Base-by-base conservation (phyloP, 2,329 filamentous ascomycete genomes). In the Neonectria ditissima region DNA sequence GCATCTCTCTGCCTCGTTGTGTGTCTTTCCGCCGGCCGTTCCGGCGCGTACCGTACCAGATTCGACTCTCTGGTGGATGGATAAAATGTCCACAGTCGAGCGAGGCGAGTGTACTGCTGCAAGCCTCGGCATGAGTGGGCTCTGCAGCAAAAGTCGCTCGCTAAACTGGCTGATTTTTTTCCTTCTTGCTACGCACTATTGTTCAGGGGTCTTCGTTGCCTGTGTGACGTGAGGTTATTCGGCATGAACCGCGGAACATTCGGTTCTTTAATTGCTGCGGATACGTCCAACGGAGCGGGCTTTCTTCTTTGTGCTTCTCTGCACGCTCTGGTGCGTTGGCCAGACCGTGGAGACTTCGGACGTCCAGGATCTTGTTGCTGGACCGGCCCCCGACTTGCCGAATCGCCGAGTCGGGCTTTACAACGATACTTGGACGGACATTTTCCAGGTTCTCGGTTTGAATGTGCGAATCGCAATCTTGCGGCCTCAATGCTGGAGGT, bases 21-120 rank as follows among this genome's bases (percentile, higher is more conserved):
- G 48, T 20, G 26, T 50, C 41, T 41, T 37, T 30, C 39, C 32
- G 48, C 66, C 66, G 68, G 55, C 53, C 55, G 51, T 62, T 70
- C 63, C 62, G 66, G 58, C 26, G 14, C 32, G 50, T 43, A 48
- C 24, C 32, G 50, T 43, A 48, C 24, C 39, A 39, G 32, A 37
- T 52, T 41, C n/a, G n/a, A 18, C 11, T 22, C 32, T 63, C 48
- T 18, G 34, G 30, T 28, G 55, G 53, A 32, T 32, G 30, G 54
- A 62, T 62, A 48, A 48, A 39, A 57, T 45, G 18, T 43, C 30
- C 16, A 11, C 24, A 26, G 24, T 6, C 24, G 24, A 13, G 14
- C 22, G 20, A 22, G 24, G 24, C 8, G 11, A 13, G 45, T 48
- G 28, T 28, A n/a, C n/a, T 18, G 22, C 28, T 50, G 51, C 43